A percentile compares a stretch with the other conserved stretches of the same genome.
phyloP scores from a whole-genome alignment of 2,329 filamentous ascomycete species.

The Myotisia sp. region DNA sequence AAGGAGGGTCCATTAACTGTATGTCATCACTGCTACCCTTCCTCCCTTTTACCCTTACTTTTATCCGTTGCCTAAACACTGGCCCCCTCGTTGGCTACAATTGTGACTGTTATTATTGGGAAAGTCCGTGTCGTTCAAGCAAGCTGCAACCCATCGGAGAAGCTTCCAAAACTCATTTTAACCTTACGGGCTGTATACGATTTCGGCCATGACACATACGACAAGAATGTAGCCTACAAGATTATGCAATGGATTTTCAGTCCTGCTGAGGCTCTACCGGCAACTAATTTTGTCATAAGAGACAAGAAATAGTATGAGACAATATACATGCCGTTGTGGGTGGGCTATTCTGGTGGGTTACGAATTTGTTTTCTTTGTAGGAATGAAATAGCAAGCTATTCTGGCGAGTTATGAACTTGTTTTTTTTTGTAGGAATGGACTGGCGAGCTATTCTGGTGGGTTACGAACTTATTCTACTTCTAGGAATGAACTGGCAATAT shows the following conservation, averaged over 20 bases:
- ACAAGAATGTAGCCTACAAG: conserved; percentile 7
- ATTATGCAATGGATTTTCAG: conserved; percentile 11
- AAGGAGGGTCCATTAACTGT: conserved; percentile 8
- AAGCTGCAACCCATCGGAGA: conserved; percentile 8
- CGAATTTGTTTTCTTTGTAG: too few species aligned
- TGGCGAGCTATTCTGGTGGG: too few species aligned
- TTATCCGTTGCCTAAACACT: too few species aligned
- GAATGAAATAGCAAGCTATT: too few species aligned
- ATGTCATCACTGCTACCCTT: conserved; percentile 4
- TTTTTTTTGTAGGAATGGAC: too few species aligned
- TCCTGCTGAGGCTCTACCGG: conserved; percentile 10
- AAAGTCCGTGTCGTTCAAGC: conserved; percentile 8
- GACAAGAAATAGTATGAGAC: too few species aligned
- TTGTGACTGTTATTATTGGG: conserved; percentile 8
- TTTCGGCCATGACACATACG: conserved; percentile 6
- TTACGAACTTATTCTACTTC: too few species aligned
- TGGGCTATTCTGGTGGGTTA: too few species aligned
- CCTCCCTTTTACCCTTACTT: conserved; percentile 1
- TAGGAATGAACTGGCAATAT: too few species aligned
- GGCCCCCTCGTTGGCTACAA: conserved; percentile 7
- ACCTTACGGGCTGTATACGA: conserved; percentile 10
- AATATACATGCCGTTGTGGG: too few species aligned
- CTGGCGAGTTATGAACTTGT: too few species aligned
- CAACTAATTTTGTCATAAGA: too few species aligned
- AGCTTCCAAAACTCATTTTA: conserved; percentile 5